phyloP scores from a whole-genome alignment of 1,284 basidiomycete genomes.

The Heterobasidion parviporum region DNA sequence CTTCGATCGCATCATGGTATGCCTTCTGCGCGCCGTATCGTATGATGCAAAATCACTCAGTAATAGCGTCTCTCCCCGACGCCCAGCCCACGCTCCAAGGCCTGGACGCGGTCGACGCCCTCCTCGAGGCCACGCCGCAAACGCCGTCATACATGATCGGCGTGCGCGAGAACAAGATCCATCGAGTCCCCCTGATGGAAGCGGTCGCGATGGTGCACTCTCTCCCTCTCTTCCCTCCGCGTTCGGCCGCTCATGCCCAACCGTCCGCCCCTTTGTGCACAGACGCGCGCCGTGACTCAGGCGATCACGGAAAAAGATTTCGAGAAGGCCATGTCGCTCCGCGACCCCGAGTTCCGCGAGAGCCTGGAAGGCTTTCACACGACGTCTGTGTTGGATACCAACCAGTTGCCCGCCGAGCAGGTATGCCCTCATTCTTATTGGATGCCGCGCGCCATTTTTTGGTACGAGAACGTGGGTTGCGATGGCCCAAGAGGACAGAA shows the following conservation, averaged over 20 bases:
- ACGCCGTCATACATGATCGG: slow-evolving; percentile 98
- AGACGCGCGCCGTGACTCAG: slow-evolving; percentile 83
- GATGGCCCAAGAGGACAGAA: too few species aligned
- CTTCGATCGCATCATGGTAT: slow-evolving; percentile 84
- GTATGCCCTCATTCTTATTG: slow-evolving; percentile 25
- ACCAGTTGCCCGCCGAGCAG: slow-evolving; percentile 55
- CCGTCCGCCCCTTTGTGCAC: neutral
- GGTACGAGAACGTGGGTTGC: too few species aligned
- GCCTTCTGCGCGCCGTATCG: slow-evolving; percentile 12
- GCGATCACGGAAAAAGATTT: slow-evolving; percentile 87
- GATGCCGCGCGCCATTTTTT: neutral
- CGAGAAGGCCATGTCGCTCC: slow-evolving; percentile 76
- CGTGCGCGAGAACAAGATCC: slow-evolving; percentile 93
- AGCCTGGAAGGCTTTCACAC: slow-evolving; percentile 79
- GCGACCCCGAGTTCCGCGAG: slow-evolving; percentile 91
- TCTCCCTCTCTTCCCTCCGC: neutral
- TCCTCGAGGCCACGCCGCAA: slow-evolving; percentile 83
- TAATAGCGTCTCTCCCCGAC: slow-evolving; percentile 28
- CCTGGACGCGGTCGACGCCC: slow-evolving; percentile 85
- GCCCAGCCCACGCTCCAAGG: slow-evolving; percentile 92
- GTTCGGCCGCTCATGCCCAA: neutral
- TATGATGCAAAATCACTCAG: slow-evolving; percentile 62
- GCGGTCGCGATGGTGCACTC: slow-evolving; percentile 75
- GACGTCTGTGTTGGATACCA: slow-evolving; percentile 57
- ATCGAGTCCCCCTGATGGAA: slow-evolving; percentile 83